Evolutionary conservation across 805 yeast genomes (phyloP).

Genomic region (Teunomyces atbi): DNA sequence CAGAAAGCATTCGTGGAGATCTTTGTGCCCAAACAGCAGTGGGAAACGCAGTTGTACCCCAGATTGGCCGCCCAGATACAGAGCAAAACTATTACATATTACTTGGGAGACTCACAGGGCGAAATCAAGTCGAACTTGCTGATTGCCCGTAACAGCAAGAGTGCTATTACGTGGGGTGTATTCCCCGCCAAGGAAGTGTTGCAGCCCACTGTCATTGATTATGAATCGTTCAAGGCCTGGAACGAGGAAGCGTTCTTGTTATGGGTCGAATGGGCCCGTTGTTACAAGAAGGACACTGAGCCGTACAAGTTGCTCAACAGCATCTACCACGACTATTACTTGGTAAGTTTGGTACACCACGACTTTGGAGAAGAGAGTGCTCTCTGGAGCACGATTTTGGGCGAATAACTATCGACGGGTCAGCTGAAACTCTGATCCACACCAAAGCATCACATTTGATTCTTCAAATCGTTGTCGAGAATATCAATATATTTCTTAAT

Average conservation of each 20-base stretch:
- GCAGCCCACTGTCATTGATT: conserved; percentile 90
- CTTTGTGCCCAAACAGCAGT: conserved; percentile 69
- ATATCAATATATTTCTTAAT: conserved; percentile 39
- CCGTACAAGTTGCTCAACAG: conserved; percentile 61
- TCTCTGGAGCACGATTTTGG: conserved; percentile 66
- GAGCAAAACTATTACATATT: conserved; percentile 63
- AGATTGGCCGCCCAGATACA: conserved; percentile 39
- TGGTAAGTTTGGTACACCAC: conserved; percentile 87
- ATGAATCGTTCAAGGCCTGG: conserved; percentile 94
- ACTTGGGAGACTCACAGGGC: conserved; percentile 64
- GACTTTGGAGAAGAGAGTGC: conserved; percentile 72
- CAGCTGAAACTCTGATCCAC: neutral
- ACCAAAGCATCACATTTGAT: neutral
- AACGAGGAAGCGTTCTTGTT: conserved; percentile 90
- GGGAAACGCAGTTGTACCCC: conserved; percentile 58
- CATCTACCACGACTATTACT: conserved; percentile 60
- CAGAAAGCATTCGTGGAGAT: conserved; percentile 90
- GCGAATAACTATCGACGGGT: conserved; percentile 22
- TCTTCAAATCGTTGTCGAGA: conserved; percentile 28
- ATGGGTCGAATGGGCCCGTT: conserved; percentile 88
- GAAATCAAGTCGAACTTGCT: conserved; percentile 60
- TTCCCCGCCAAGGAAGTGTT: conserved; percentile 87
- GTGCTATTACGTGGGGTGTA: conserved; percentile 97
- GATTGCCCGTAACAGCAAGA: conserved; percentile 44
- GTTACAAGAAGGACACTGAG: conserved; percentile 59